Percentiles rank a stretch among this genome's conserved stretches.
Conservation (phyloP, 805 yeast species). For the Candida bentonensis region DNA sequence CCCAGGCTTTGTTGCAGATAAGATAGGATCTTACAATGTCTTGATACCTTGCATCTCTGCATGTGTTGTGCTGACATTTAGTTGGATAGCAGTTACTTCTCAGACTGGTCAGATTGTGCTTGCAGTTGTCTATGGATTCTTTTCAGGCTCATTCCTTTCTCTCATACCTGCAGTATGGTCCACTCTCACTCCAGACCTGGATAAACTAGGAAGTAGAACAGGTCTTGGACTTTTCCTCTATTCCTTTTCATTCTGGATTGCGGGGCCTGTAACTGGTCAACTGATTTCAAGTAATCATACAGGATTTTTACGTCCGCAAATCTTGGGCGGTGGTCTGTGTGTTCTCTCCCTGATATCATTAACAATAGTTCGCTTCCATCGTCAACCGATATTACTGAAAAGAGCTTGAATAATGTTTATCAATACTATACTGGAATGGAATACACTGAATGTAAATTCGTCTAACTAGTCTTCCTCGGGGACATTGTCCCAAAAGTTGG, state of each 20-base stretch:
- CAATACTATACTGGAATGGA: background rate
- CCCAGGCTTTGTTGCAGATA: background rate
- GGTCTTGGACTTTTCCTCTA: slow-evolving; percentile 38
- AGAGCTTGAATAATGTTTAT: background rate
- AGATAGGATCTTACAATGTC: background rate
- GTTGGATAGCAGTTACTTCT: slow-evolving; percentile 23
- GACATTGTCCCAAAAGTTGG: slow-evolving; percentile 86
- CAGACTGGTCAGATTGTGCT: slow-evolving; percentile 18
- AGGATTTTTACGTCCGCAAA: background rate
- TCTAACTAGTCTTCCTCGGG: slow-evolving; percentile 49
- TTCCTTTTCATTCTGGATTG: slow-evolving; percentile 22
- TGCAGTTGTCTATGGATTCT: slow-evolving; percentile 20
- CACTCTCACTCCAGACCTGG: slow-evolving; percentile 15
- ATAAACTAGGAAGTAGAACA: slow-evolving; percentile 15
- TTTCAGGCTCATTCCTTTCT: slow-evolving; percentile 21
- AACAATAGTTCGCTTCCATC: background rate
- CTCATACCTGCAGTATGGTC: slow-evolving; percentile 21
- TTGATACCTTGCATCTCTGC: slow-evolving; percentile 2
- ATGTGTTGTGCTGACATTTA: slow-evolving; percentile 19
- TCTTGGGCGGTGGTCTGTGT: background rate
- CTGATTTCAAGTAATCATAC: background rate
- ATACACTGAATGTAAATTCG: background rate
- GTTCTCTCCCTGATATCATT: background rate
- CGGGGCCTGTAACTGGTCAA: background rate
- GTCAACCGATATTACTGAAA: background rate